Evolutionary conservation across 1,284 basidiomycete species (phyloP).

Genomic region (Neotropicomus parvogracilis): DNA sequence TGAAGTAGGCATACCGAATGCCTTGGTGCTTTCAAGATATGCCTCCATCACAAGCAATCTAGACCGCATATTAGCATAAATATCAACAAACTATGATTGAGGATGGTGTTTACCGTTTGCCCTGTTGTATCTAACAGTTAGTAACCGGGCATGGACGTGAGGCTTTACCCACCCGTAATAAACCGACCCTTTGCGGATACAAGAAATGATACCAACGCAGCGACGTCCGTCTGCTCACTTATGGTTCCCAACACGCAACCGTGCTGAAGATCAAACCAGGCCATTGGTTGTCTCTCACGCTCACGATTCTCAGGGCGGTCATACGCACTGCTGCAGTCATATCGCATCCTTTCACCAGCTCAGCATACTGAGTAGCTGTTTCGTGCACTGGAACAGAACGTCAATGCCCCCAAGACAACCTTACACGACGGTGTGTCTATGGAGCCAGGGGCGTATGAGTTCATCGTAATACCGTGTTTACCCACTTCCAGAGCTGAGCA

Average conservation of each 20-base stretch:
- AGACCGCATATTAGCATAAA: background rate
- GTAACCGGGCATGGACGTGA: background rate
- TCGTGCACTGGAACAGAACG: background rate
- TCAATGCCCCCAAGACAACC: background rate
- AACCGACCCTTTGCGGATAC: conserved; percentile 3
- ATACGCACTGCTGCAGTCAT: background rate
- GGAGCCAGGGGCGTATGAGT: conserved; percentile 3
- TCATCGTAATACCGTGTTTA: conserved; percentile 2
- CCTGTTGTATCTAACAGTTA: background rate
- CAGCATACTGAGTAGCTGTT: background rate
- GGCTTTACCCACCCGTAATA: conserved; percentile 2
- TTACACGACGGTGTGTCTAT: conserved; percentile 6
- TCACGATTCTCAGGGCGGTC: background rate
- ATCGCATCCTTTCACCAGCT: conserved; percentile 3
- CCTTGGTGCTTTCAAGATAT: background rate
- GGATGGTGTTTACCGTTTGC: conserved; percentile 1
- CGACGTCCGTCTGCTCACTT: conserved; percentile 4
- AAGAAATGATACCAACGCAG: conserved; percentile 5
- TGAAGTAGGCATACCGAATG: too few species aligned
- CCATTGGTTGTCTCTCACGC: background rate
- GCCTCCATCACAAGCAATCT: conserved; percentile 8
- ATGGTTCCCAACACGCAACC: conserved; percentile 5
- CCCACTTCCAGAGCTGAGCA: conserved; percentile 5
- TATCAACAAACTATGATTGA: background rate
- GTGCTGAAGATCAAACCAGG: background rate